A percentile compares a stretch with the other conserved stretches of the same genome.
Conservation (phyloP, 1,284 basidiomycete genomes). For the Microbotryomycetes sp. region DNA sequence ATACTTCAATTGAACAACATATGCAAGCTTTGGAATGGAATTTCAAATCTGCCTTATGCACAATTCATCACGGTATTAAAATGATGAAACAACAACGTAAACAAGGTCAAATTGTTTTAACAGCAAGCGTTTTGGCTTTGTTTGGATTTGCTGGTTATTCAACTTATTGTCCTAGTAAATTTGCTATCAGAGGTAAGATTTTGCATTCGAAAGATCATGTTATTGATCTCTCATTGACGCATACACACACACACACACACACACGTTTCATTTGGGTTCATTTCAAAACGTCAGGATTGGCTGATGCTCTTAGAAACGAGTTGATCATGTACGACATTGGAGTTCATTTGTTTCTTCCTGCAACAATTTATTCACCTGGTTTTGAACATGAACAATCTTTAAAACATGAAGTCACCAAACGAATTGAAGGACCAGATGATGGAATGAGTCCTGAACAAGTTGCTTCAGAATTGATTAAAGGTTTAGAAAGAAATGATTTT, state of each 20-base stretch:
- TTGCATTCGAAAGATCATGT: background rate
- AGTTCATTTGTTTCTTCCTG: slow-evolving; percentile 81
- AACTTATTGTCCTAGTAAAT: slow-evolving; percentile 81
- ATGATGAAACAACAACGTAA: slow-evolving; percentile 58
- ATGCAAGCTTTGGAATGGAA: slow-evolving; percentile 48
- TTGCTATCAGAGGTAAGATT: slow-evolving; percentile 69
- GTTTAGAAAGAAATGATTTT: slow-evolving; percentile 65
- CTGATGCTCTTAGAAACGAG: slow-evolving; percentile 78
- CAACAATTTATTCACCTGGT: slow-evolving; percentile 76
- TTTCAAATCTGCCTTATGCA: slow-evolving; percentile 58
- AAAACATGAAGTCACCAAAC: slow-evolving; percentile 71
- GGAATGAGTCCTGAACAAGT: slow-evolving; percentile 61
- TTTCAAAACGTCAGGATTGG: slow-evolving; percentile 57
- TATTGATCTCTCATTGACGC: too few species aligned
- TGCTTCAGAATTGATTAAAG: slow-evolving; percentile 58
- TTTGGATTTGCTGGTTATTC: slow-evolving; percentile 78
- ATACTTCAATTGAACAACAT: slow-evolving; percentile 57
- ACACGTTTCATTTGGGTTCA: background rate
- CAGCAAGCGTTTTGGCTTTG: slow-evolving; percentile 72
- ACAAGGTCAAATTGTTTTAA: slow-evolving; percentile 67
- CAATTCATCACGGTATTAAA: slow-evolving; percentile 65
- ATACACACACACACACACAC: too few species aligned
- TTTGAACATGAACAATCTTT: slow-evolving; percentile 70
- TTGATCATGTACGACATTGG: slow-evolving; percentile 69
- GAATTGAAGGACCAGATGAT: slow-evolving; percentile 73